phyloP scores from a whole-genome alignment of 768 basidiomycete species.

The Mrakia frigida region DNA sequence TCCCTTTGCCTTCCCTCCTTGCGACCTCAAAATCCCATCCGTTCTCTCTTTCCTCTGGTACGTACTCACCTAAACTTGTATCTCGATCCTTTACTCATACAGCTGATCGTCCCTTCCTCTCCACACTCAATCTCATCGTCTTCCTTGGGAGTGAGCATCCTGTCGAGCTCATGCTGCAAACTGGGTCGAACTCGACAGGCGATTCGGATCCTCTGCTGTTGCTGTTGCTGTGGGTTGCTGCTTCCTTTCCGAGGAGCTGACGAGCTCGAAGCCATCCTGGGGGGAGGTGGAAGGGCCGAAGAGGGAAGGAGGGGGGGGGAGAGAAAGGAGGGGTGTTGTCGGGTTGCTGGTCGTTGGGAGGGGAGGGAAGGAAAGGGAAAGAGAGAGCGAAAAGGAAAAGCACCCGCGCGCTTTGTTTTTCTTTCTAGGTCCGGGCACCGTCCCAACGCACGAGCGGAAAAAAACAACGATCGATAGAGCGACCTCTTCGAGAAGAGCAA shows the following conservation, averaged over 20 bases:
- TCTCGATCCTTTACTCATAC: slow-evolving; percentile 15
- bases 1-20: not conserved
- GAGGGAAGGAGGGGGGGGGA: not conserved
- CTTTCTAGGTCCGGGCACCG: too few relatives aligned
- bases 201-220: slow-evolving; percentile 13
- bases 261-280: not conserved
- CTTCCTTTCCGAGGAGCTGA: not conserved
- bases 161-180: slow-evolving; percentile 19
- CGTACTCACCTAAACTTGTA: slow-evolving; percentile 23
- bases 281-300: not conserved
- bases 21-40: not conserved
- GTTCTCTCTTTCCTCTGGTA: not conserved
- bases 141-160: slow-evolving; percentile 12
- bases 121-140: slow-evolving; percentile 22
- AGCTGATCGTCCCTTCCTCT: slow-evolving; percentile 8
- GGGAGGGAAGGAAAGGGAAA: too few relatives aligned
- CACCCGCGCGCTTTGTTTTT: too few relatives aligned
- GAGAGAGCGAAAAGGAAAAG: too few relatives aligned
- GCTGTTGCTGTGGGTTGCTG: not conserved
- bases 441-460: too few relatives aligned
- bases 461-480: too few relatives aligned
- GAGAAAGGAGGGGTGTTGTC: not conserved
- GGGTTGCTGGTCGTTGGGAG: too few relatives aligned
- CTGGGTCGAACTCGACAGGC: slow-evolving; percentile 23
- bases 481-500: too few relatives aligned